Evolutionary conservation across 1,284 basidiomycete genomes (phyloP).

Genomic region (Pseudozyma flocculosa): DNA sequence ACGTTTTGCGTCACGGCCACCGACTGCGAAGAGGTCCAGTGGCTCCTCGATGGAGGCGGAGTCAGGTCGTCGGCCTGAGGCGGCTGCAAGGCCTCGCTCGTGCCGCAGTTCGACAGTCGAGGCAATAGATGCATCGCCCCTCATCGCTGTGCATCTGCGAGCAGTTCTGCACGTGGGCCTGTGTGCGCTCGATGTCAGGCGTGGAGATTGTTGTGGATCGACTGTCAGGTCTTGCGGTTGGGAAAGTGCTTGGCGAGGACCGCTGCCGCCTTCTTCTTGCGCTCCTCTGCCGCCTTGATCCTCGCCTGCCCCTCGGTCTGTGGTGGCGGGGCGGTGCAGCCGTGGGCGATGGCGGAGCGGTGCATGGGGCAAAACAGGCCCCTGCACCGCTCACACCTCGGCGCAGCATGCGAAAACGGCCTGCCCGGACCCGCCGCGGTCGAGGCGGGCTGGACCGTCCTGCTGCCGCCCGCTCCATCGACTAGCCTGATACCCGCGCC

Average conservation of each 20-base stretch:
- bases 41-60: constrained; percentile 5
- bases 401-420: constrained; percentile 35
- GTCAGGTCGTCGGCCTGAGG: no score
- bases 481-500: not conserved
- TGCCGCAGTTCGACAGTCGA: no score
- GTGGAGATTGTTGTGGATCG: no score
- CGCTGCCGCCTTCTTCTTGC: constrained; percentile 47
- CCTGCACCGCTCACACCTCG: constrained; percentile 41
- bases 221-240: constrained; percentile 20
- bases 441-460: not conserved
- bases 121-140: no score
- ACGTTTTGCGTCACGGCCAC: constrained; percentile 38
- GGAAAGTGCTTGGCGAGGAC: constrained; percentile 46
- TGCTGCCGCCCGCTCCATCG: not conserved
- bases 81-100: no score
- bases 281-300: constrained; percentile 37
- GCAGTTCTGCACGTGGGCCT: no score
- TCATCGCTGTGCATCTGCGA: no score
- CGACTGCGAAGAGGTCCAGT: constrained; percentile 30
- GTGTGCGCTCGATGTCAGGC: no score
- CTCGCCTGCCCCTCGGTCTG: constrained; percentile 43
- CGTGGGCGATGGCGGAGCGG: constrained; percentile 31
- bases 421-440: not conserved
- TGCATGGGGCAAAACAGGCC: constrained; percentile 43
- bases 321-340: constrained; percentile 35